These are phyloP conservation scores for Taiozyma onychis DNA, from an alignment of 1,139 yeast genomes.

Conservation along the genomic window DNA sequence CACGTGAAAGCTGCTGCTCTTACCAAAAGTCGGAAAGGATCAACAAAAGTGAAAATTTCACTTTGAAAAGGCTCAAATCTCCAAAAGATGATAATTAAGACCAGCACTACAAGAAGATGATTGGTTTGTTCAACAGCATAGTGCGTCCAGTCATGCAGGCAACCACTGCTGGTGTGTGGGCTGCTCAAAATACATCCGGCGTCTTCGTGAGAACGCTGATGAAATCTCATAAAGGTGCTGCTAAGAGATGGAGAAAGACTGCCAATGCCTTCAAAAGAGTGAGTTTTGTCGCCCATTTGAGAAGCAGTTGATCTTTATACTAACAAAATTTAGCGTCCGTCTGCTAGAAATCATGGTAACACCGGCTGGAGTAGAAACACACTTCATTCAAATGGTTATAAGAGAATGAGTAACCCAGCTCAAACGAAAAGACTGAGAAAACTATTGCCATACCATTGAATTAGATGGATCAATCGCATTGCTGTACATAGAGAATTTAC, in stretches of 20 bases:
- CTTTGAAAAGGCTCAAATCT: background rate
- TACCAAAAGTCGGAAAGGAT: background rate
- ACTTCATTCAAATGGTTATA: slow-evolving; percentile 59
- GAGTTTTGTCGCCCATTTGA: background rate
- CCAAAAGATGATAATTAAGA: background rate
- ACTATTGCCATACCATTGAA: slow-evolving; percentile 33
- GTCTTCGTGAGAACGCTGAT: slow-evolving; percentile 27
- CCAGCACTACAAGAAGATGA: slow-evolving; percentile 6
- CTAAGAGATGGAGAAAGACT: slow-evolving; percentile 79
- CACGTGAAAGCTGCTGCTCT: background rate
- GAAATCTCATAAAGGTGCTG: slow-evolving; percentile 48
- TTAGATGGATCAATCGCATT: background rate
- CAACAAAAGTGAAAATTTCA: background rate
- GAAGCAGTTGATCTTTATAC: background rate
- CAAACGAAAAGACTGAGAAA: slow-evolving; percentile 44
- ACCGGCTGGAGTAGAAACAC: slow-evolving; percentile 76
- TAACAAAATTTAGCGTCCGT: slow-evolving; percentile 43
- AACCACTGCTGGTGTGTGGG: background rate
- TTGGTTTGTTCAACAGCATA: slow-evolving; percentile 10
- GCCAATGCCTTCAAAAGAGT: slow-evolving; percentile 40
- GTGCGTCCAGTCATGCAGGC: slow-evolving; percentile 10
- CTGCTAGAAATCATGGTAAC: slow-evolving; percentile 91
- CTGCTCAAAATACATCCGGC: slow-evolving; percentile 2
- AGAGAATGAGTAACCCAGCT: slow-evolving; percentile 47
- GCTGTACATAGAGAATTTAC: background rate